These are phyloP conservation scores for Davidsoniella virescens DNA, from an alignment of 2,329 filamentous ascomycete species.

Conservation along the genomic window DNA sequence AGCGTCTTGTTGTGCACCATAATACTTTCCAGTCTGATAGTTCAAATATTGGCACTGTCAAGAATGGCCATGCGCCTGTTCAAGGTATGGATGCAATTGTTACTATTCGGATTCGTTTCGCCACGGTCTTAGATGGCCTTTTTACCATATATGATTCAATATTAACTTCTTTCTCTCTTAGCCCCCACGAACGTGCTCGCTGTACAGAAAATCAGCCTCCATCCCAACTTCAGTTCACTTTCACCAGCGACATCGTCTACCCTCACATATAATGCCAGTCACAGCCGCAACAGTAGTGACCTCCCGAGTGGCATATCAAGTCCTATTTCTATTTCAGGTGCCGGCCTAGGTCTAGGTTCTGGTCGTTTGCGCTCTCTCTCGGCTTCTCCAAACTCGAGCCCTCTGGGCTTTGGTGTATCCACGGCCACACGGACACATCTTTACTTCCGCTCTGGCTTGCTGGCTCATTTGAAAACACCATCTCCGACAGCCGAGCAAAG, in stretches of 20 bases:
- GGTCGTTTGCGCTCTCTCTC: constrained; percentile 4
- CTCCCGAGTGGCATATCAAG: too few relatives aligned
- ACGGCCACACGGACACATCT: neutral
- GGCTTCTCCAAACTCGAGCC: neutral
- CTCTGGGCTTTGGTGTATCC: neutral
- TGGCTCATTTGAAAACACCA: constrained; percentile 1
- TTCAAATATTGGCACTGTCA: neutral
- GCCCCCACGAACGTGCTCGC: neutral
- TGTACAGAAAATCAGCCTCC: constrained; percentile 1
- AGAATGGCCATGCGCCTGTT: constrained; percentile 1
- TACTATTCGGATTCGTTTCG: neutral
- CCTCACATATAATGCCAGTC: neutral
- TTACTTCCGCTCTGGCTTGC: constrained; percentile 4
- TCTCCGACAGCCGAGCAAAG: neutral
- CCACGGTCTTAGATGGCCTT: too few relatives aligned
- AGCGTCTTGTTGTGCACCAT: too few relatives aligned
- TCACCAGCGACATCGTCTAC: neutral
- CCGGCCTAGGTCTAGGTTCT: neutral
- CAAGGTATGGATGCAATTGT: neutral
- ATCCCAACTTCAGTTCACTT: neutral
- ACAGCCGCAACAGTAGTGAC: too few relatives aligned
- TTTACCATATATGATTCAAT: too few relatives aligned
- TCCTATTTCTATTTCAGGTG: neutral
- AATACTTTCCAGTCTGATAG: neutral
- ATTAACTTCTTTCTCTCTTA: neutral